Conservation (phyloP, 2,329 filamentous ascomycete species). For the Emergomyces africanus region DNA sequence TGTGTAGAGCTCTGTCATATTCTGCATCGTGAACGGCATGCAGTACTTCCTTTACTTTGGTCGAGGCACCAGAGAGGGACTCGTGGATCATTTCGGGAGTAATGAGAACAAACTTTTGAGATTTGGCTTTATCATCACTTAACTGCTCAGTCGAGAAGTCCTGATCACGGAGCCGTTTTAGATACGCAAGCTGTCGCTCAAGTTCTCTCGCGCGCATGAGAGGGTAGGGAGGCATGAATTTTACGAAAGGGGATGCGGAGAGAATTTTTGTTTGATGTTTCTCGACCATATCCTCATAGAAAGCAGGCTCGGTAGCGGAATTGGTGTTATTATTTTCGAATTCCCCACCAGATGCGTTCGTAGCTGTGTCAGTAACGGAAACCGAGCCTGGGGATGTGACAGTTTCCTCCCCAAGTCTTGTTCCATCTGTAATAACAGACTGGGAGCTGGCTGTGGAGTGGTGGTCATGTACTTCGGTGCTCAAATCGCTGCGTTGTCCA, state of each 20-base stretch:
- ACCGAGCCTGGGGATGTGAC: conserved; percentile 11
- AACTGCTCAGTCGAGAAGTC: conserved; percentile 28
- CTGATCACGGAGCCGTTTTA: conserved; percentile 73
- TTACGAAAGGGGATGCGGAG: conserved; percentile 91
- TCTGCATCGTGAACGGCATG: conserved; percentile 94
- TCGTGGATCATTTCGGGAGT: conserved; percentile 91
- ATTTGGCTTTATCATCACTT: conserved; percentile 49
- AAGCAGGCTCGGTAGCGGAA: conserved; percentile 73
- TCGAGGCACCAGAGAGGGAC: conserved; percentile 64
- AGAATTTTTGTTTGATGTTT: conserved; percentile 88
- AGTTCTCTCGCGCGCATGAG: conserved; percentile 86
- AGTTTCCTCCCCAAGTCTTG: conserved; percentile 9
- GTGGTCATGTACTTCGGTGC: neutral
- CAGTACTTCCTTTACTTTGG: conserved; percentile 82
- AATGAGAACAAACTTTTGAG: conserved; percentile 75
- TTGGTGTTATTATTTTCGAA: conserved; percentile 48
- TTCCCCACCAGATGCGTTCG: conserved; percentile 11
- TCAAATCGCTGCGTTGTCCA: neutral
- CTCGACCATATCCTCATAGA: conserved; percentile 88
- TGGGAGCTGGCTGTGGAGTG: conserved; percentile 3
- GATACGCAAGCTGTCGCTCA: conserved; percentile 68
- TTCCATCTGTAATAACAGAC: conserved; percentile 1
- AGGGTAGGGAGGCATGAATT: conserved; percentile 86
- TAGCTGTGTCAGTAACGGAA: conserved; percentile 8
- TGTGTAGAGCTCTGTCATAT: conserved; percentile 87